phyloP scores from a whole-genome alignment of 805 yeast species.

The Yarrowia porcina region DNA sequence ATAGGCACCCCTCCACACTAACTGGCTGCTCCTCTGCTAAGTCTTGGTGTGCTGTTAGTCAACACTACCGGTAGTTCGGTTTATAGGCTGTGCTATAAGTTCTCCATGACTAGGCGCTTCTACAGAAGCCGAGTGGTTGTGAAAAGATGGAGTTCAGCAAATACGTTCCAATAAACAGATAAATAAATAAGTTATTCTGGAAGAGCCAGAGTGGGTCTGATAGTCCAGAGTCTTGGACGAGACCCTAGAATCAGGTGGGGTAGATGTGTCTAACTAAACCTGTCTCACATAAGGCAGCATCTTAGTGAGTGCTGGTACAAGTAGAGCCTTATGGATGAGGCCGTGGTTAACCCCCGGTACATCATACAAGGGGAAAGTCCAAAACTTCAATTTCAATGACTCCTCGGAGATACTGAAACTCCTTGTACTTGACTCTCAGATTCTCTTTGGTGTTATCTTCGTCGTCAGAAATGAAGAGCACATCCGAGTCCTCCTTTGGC shows the following conservation, averaged over 20 bases:
- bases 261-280: not conserved
- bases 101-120: not conserved
- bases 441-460: slow-evolving; percentile 11
- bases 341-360: not conserved
- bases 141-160: too few species aligned
- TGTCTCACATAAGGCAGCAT: too few species aligned
- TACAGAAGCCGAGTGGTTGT: too few species aligned
- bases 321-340: too few species aligned
- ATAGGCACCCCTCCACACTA: not conserved
- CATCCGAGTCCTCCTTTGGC: not conserved
- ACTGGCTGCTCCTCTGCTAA: too few species aligned
- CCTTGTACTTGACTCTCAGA: slow-evolving; percentile 4
- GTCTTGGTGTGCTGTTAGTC: too few species aligned
- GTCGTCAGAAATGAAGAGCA: not conserved
- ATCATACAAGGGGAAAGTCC: not conserved
- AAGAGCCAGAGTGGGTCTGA: not conserved
- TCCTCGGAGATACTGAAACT: not conserved
- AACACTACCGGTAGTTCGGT: too few species aligned
- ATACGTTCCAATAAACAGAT: not conserved
- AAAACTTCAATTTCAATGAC: not conserved
- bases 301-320: too few species aligned
- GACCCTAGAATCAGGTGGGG: not conserved
- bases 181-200: not conserved
- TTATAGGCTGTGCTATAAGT: too few species aligned
- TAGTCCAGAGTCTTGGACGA: not conserved